Conservation (phyloP, 495 filamentous ascomycete genomes). For the Xanthoparmelia taractica region DNA sequence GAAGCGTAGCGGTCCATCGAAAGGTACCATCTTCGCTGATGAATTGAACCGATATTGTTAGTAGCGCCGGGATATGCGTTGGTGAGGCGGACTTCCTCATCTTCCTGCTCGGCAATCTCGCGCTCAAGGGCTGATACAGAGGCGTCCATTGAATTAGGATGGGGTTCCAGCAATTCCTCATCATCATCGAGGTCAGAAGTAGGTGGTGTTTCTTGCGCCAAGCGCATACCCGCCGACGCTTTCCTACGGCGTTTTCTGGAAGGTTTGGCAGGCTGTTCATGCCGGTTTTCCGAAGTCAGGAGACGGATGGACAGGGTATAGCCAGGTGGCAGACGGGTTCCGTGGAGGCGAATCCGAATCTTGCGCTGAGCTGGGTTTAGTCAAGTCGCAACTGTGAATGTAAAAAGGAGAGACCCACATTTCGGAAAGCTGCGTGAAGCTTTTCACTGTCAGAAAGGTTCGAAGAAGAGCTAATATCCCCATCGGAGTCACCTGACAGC, state of each 20-base stretch:
- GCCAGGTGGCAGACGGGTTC: slow-evolving; percentile 46
- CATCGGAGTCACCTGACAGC: slow-evolving; percentile 26
- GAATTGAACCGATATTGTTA: slow-evolving; percentile 55
- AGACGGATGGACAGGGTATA: slow-evolving; percentile 55
- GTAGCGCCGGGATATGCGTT: slow-evolving; percentile 58
- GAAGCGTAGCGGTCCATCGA: slow-evolving; percentile 46
- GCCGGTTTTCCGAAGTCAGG: slow-evolving; percentile 39
- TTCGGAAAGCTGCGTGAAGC: slow-evolving; percentile 47
- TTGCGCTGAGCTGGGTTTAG: slow-evolving; percentile 35
- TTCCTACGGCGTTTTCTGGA: slow-evolving; percentile 31
- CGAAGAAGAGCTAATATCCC: neutral
- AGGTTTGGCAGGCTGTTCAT: slow-evolving; percentile 27
- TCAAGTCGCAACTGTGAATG: neutral
- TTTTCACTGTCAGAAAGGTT: slow-evolving; percentile 44
- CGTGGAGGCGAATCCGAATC: slow-evolving; percentile 54
- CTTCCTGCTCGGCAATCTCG: slow-evolving; percentile 36
- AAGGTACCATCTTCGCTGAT: slow-evolving; percentile 58
- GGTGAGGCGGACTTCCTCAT: slow-evolving; percentile 45
- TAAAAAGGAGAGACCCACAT: slow-evolving; percentile 27
- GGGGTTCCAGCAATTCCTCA: neutral
- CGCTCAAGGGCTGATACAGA: slow-evolving; percentile 29
- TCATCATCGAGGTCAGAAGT: slow-evolving; percentile 14
- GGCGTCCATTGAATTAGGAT: slow-evolving; percentile 7
- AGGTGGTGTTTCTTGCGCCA: neutral
- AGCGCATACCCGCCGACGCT: slow-evolving; percentile 15